These are phyloP conservation scores for Salix caprea DNA, from an alignment of 345 rosid genomes.

Conservation along the genomic window DNA sequence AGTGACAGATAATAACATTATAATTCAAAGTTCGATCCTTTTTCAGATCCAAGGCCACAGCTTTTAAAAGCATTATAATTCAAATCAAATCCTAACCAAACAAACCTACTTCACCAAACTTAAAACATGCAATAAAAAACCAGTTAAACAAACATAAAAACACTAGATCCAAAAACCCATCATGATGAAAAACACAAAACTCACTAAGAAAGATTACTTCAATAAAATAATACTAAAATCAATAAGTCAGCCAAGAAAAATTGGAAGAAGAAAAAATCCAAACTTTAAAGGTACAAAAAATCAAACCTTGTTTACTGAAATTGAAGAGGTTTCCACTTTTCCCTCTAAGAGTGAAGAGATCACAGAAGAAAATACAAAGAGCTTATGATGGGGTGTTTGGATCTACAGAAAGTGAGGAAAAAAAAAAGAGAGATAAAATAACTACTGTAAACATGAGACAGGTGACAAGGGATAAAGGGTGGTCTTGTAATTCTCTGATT, in stretches of 20 bases:
- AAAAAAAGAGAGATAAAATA: slow-evolving; percentile 5
- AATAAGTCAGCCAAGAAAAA: not conserved
- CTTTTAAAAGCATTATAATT: not conserved
- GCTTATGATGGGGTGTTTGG: slow-evolving; percentile 14
- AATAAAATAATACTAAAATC: not conserved
- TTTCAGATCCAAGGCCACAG: not conserved
- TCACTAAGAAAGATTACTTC: not conserved
- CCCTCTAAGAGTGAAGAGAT: slow-evolving; percentile 5
- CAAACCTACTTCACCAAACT: not conserved
- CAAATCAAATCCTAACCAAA: slow-evolving; percentile 2
- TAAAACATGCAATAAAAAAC: not conserved
- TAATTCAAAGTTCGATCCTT: not conserved
- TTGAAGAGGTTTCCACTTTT: slow-evolving; percentile 6
- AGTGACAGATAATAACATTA: not conserved
- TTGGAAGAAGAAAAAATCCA: no score
- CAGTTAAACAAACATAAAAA: not conserved
- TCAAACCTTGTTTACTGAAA: slow-evolving; percentile 29
- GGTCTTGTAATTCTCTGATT: slow-evolving; percentile 15
- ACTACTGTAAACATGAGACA: slow-evolving; percentile 33
- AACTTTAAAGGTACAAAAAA: not conserved
- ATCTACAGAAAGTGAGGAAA: slow-evolving; percentile 26
- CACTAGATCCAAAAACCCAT: slow-evolving; percentile 31
- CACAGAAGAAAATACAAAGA: not conserved
- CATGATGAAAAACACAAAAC: slow-evolving; percentile 7
- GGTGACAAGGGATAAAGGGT: slow-evolving; percentile 10